These are phyloP conservation scores for Pezicula radicicola DNA, from an alignment of 2,329 filamentous ascomycete species.

Conservation along the genomic window DNA sequence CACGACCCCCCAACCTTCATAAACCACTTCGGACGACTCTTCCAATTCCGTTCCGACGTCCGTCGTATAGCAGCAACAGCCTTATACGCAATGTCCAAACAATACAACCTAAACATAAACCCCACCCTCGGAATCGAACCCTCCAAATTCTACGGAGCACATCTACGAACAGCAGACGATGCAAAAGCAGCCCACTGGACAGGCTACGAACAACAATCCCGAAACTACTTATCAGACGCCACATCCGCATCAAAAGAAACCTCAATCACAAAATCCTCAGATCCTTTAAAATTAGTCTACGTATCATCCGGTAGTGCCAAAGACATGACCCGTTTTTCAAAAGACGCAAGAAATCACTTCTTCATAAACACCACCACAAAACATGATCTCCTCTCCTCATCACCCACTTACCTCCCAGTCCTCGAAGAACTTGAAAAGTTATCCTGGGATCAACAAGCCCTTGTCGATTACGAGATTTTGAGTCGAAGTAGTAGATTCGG, in stretches of 20 bases:
- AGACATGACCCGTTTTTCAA: conserved; percentile 32
- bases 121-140: neutral
- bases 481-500: conserved; percentile 36
- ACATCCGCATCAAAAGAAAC: neutral
- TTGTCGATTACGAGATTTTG: conserved; percentile 48
- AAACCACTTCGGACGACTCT: conserved; percentile 37
- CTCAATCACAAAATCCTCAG: conserved; percentile 22
- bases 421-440: conserved; percentile 29
- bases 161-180: conserved; percentile 34
- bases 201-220: conserved; percentile 30
- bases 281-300: conserved; percentile 34
- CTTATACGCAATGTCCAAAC: conserved; percentile 25
- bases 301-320: conserved; percentile 33
- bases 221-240: conserved; percentile 31
- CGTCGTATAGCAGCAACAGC: conserved; percentile 28
- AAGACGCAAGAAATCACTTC: conserved; percentile 14
- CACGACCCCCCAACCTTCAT: conserved; percentile 40
- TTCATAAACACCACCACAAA: conserved; percentile 37
- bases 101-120: conserved; percentile 6
- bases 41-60: conserved; percentile 36
- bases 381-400: conserved; percentile 31
- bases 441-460: conserved; percentile 41
- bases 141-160: conserved; percentile 34
- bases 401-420: conserved; percentile 17
- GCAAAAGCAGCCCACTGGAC: conserved; percentile 30